phyloP scores from a whole-genome alignment of 23 red algal genomes.

The Chondrus crispus region DNA sequence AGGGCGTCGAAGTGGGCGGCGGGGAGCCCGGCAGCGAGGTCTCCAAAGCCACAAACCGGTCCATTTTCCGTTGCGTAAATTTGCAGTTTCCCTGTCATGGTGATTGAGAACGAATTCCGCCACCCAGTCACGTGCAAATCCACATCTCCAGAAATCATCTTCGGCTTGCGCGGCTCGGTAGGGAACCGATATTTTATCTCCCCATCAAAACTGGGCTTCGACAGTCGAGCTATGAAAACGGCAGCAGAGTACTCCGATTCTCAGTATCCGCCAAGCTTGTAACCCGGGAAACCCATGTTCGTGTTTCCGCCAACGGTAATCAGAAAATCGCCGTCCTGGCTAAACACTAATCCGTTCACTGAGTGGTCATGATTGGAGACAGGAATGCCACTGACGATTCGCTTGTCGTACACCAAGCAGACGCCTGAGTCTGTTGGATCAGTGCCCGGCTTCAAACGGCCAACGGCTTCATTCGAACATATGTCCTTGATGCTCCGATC shows the following conservation, averaged over 20 bases:
- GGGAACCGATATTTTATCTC: slow-evolving; percentile 16
- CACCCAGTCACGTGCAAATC: slow-evolving; percentile 41
- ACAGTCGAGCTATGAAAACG: slow-evolving; percentile 14
- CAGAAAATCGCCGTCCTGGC: slow-evolving; percentile 38
- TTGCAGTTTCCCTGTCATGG: slow-evolving; percentile 14
- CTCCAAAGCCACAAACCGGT: slow-evolving; percentile 46
- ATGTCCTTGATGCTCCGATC: neutral
- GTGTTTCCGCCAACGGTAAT: slow-evolving; percentile 59
- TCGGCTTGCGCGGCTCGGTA: neutral
- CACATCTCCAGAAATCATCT: slow-evolving; percentile 43
- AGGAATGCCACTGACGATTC: slow-evolving; percentile 50
- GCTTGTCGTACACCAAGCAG: slow-evolving; percentile 53
- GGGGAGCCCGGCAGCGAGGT: slow-evolving; percentile 18
- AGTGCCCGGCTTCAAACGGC: slow-evolving; percentile 6
- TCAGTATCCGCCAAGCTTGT: slow-evolving; percentile 39
- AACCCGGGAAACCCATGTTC: slow-evolving; percentile 41
- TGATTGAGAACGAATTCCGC: slow-evolving; percentile 53
- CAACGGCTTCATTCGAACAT: slow-evolving; percentile 50
- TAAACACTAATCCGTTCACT: slow-evolving; percentile 49
- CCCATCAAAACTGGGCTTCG: slow-evolving; percentile 33
- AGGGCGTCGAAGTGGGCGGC: no score
- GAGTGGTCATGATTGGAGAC: slow-evolving; percentile 59
- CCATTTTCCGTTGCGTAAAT: slow-evolving; percentile 51
- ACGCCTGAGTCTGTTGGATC: neutral
- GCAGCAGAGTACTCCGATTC: slow-evolving; percentile 17